Conservation (phyloP, 306 rosid species). For the Psophocarpus tetragonolobus region DNA sequence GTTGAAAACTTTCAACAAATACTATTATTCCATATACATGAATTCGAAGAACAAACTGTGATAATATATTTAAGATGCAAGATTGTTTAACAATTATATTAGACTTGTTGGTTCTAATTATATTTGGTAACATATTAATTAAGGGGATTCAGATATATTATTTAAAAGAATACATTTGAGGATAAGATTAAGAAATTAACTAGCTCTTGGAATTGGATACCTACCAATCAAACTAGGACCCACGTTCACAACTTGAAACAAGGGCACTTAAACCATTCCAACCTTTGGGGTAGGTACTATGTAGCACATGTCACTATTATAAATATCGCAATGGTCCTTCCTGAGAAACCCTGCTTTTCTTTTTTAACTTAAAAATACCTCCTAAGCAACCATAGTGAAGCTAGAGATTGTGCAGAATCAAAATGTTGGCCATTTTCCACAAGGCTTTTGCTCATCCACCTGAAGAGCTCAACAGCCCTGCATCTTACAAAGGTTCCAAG, state of each 20-base stretch:
- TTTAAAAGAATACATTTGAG: neutral
- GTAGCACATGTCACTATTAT: slow-evolving; percentile 14
- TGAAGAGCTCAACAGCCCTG: slow-evolving; percentile 91
- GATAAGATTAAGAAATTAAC: slow-evolving; percentile 36
- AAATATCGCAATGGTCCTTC: neutral
- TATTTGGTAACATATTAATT: neutral
- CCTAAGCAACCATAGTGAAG: neutral
- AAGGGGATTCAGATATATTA: neutral
- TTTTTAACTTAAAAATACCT: neutral
- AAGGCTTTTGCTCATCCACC: slow-evolving; percentile 92
- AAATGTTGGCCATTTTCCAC: slow-evolving; percentile 91
- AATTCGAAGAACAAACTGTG: no score
- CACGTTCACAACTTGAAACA: slow-evolving; percentile 40
- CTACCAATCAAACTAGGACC: slow-evolving; percentile 50
- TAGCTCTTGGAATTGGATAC: slow-evolving; percentile 39
- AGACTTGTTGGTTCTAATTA: neutral
- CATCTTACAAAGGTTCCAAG: slow-evolving; percentile 67
- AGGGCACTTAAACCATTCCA: neutral
- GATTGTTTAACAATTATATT: no score
- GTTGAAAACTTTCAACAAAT: no score
- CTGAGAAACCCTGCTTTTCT: neutral
- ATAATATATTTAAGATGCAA: no score
- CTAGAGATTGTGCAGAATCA: neutral
- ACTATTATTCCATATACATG: no score
- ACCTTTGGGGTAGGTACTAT: neutral